A percentile compares a stretch with the other conserved stretches of the same genome.
Conservation (phyloP, 1,284 basidiomycete genomes). For the Sanghuangporus sanghuang region DNA sequence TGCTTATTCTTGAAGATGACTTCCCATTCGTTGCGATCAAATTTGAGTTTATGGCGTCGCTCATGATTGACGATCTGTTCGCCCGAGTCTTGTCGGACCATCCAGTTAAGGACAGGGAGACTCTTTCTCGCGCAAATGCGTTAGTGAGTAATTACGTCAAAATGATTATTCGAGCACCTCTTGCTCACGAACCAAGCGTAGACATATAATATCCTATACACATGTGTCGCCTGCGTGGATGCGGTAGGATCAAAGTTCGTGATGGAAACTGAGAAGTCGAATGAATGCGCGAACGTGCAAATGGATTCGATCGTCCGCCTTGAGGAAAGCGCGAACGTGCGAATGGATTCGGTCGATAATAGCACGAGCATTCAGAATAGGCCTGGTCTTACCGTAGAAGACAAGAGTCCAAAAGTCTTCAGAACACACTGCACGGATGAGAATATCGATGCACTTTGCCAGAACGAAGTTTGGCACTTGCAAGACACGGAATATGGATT, state of each 20-base stretch:
- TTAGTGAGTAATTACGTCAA: neutral
- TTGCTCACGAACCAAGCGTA: neutral
- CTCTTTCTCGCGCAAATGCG: neutral
- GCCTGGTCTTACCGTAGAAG: neutral
- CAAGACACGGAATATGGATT: neutral
- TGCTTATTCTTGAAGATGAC: neutral
- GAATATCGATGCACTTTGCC: no score
- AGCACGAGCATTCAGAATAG: neutral
- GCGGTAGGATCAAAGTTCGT: neutral
- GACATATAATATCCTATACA: neutral
- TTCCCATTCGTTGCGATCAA: neutral
- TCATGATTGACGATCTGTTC: neutral
- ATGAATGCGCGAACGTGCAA: neutral
- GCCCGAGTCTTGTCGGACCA: neutral
- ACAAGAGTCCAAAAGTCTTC: neutral
- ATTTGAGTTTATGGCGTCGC: neutral
- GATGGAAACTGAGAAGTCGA: neutral
- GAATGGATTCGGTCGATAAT: neutral
- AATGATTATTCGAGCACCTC: neutral
- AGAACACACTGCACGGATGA: neutral
- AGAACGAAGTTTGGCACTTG: no score
- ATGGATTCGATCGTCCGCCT: neutral
- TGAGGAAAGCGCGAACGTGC: no score
- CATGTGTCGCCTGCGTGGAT: neutral
- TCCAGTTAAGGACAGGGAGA: neutral